Evolutionary conservation across 164 flowering plant species (phyloP).

Genomic region (Nelumbo lutea): DNA sequence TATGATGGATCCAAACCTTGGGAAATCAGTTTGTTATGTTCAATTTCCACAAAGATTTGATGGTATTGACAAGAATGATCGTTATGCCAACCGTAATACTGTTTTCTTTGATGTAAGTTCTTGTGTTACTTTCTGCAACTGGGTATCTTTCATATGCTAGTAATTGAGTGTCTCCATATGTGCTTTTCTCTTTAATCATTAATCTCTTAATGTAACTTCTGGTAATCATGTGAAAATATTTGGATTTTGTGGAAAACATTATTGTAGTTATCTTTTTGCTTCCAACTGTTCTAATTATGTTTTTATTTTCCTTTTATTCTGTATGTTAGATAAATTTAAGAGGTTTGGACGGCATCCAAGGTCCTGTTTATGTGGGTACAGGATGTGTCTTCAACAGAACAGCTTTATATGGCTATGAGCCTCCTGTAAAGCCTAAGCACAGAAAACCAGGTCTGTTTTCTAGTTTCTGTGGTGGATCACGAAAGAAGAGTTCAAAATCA

Average conservation of each 20-base stretch:
- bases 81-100: constrained; percentile 66
- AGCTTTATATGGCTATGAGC: constrained; percentile 54
- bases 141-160: too few relatives aligned
- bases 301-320: not conserved
- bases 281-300: not conserved
- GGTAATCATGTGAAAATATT: not conserved
- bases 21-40: constrained; percentile 54
- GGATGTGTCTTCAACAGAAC: constrained; percentile 61
- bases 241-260: not conserved
- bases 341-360: constrained; percentile 63
- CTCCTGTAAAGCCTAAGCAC: constrained; percentile 38
- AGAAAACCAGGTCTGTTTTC: constrained; percentile 28
- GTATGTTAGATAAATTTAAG: constrained; percentile 48
- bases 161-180: too few relatives aligned
- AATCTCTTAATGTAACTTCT: not conserved
- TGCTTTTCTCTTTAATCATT: too few relatives aligned
- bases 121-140: not conserved
- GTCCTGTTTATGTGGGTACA: constrained; percentile 58
- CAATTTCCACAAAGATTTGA: constrained; percentile 68
- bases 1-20: constrained; percentile 59
- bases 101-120: constrained; percentile 59
- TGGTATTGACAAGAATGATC: constrained; percentile 61
- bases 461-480: constrained; percentile 33
- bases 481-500: constrained; percentile 32
- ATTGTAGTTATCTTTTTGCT: not conserved